These are phyloP conservation scores for Fraxinus nigra DNA, from an alignment of 305 asterid species.

Conservation along the genomic window DNA sequence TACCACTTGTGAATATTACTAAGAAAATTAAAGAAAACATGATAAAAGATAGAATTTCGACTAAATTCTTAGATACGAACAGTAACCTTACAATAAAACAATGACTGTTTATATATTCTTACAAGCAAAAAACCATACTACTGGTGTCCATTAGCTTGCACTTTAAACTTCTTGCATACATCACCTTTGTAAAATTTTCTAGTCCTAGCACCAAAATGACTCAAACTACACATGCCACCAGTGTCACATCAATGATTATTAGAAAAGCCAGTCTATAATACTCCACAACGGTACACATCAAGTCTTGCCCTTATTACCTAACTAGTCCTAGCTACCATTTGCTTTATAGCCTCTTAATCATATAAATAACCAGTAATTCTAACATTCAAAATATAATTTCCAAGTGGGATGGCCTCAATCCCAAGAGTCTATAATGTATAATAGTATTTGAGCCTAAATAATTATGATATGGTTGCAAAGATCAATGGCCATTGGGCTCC, in stretches of 20 bases:
- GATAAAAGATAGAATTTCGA: neutral
- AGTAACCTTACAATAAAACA: neutral
- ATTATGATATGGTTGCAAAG: conserved; percentile 56
- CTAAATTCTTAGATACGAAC: neutral
- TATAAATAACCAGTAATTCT: conserved; percentile 48
- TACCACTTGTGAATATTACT: no score
- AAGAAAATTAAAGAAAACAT: no score
- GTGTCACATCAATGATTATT: conserved; percentile 44
- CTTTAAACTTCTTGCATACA: conserved; percentile 51
- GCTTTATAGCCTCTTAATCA: conserved; percentile 47
- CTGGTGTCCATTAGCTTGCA: conserved; percentile 10
- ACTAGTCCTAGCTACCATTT: conserved; percentile 36
- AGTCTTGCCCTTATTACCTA: conserved; percentile 36
- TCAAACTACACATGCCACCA: conserved; percentile 37
- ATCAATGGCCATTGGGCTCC: conserved; percentile 69
- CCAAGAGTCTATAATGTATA: conserved; percentile 51
- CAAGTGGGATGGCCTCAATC: conserved; percentile 58
- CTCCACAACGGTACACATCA: conserved; percentile 45
- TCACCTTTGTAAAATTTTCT: conserved; percentile 50
- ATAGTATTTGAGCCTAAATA: conserved; percentile 57
- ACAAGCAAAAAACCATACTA: neutral
- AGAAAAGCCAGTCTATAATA: conserved; percentile 50
- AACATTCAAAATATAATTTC: conserved; percentile 54
- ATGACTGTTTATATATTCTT: neutral
- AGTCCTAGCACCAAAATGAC: conserved; percentile 45